Conservation (phyloP, 1,139 yeast species). For the Magnusiomyces ingens region DNA sequence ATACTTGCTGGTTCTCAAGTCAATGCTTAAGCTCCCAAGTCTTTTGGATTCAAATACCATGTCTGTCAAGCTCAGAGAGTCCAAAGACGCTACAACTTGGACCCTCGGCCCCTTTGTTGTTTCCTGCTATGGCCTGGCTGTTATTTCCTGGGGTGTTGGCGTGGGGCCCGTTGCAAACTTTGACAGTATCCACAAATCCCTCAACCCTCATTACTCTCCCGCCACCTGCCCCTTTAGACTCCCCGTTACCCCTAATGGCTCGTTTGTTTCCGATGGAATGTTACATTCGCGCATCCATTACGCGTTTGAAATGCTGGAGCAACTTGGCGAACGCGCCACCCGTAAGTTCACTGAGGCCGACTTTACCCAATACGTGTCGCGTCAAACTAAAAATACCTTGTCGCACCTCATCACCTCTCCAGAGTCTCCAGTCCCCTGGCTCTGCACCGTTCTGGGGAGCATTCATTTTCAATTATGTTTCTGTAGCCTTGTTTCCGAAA, state of each 20-base stretch:
- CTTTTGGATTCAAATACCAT: conserved; percentile 17
- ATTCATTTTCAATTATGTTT: conserved; percentile 10
- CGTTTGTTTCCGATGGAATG: conserved; percentile 19
- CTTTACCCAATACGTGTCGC: not conserved
- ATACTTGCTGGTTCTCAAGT: conserved; percentile 28
- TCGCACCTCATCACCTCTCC: not conserved
- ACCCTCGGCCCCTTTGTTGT: conserved; percentile 24
- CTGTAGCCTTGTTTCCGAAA: conserved; percentile 8
- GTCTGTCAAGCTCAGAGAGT: not conserved
- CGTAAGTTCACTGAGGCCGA: conserved; percentile 7
- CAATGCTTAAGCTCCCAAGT: conserved; percentile 31
- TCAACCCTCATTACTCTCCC: not conserved
- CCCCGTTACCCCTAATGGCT: not conserved
- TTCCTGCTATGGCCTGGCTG: conserved; percentile 27
- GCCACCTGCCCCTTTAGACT: not conserved
- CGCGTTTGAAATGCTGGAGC: conserved; percentile 31
- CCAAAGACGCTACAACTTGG: conserved; percentile 20
- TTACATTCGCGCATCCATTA: conserved; percentile 27
- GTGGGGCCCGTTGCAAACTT: conserved; percentile 1
- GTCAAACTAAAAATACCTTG: conserved; percentile 1
- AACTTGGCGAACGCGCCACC: conserved; percentile 5
- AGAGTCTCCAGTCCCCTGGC: conserved; percentile 12
- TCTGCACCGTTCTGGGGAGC: conserved; percentile 5
- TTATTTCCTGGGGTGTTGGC: conserved; percentile 24
- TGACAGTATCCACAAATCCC: not conserved